Evolutionary conservation across 148 eudicot genomes (phyloP).

Genomic region (Amaranthus hypochondriacus): DNA sequence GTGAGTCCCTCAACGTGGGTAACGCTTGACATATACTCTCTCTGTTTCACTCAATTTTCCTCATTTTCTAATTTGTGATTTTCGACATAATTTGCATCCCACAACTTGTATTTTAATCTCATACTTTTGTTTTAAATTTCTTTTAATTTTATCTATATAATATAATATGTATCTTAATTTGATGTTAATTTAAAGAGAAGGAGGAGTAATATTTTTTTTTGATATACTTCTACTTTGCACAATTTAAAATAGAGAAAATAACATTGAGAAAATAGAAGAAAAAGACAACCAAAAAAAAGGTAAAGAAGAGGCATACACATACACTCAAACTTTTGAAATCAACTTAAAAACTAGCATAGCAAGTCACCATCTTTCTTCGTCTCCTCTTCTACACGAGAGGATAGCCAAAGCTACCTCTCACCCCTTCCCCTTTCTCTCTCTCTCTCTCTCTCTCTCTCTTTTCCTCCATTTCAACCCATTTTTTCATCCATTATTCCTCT

Average conservation of each 20-base stretch:
- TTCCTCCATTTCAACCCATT: conserved; percentile 24
- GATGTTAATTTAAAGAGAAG: no score
- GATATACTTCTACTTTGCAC: background rate
- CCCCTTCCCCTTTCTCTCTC: conserved; percentile 29
- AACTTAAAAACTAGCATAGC: conserved; percentile 34
- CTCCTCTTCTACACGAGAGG: conserved; percentile 58
- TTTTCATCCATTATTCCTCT: conserved; percentile 31
- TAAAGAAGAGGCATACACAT: conserved; percentile 10
- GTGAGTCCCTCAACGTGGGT: no score
- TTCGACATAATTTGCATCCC: no score
- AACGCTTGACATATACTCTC: no score
- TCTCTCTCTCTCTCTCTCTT: conserved; percentile 25
- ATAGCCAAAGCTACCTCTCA: conserved; percentile 43
- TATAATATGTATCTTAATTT: no score
- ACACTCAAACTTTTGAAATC: conserved; percentile 15
- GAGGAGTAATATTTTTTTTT: no score
- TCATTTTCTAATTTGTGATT: no score
- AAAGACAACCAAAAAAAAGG: background rate
- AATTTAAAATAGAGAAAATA: background rate
- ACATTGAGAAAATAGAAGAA: background rate
- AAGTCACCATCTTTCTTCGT: conserved; percentile 57
- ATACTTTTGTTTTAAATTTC: no score
- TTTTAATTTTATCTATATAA: no score
- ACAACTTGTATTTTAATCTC: no score
- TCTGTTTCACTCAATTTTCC: no score